These are phyloP conservation scores for Eucalyptus sideroxylon DNA, from an alignment of 345 rosid species.

Conservation along the genomic window DNA sequence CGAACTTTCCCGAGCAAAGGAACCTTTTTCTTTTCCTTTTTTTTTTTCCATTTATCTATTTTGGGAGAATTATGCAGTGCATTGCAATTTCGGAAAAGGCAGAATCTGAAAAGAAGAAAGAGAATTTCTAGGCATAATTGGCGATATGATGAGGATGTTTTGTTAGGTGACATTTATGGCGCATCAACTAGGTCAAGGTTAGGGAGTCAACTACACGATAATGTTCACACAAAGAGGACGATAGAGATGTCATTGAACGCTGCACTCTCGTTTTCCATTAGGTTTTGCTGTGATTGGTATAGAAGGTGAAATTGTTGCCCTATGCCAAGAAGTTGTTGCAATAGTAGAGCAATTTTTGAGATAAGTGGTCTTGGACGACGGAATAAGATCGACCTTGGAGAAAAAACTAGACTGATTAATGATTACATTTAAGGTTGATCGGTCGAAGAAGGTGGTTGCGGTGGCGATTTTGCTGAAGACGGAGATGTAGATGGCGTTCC, in stretches of 20 bases:
- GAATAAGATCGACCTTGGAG: neutral
- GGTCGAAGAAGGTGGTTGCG: neutral
- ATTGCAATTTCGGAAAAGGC: neutral
- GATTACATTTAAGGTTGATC: neutral
- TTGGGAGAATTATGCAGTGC: neutral
- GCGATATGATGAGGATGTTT: neutral
- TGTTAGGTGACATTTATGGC: neutral
- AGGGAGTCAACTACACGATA: neutral
- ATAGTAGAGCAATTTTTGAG: neutral
- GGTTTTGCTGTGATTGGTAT: neutral
- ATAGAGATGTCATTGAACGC: neutral
- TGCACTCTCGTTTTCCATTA: neutral
- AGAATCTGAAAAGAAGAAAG: neutral
- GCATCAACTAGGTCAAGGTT: neutral
- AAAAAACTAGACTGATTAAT: neutral
- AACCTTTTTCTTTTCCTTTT: neutral
- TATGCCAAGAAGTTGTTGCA: neutral
- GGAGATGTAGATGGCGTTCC: neutral
- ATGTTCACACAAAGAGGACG: neutral
- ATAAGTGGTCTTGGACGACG: neutral
- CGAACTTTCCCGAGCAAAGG: neutral
- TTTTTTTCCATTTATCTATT: neutral
- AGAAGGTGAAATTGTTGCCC: neutral
- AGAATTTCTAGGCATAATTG: neutral
- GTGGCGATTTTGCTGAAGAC: neutral